These are phyloP conservation scores for Imleria badia DNA, from an alignment of 768 basidiomycete genomes.

Conservation along the genomic window DNA sequence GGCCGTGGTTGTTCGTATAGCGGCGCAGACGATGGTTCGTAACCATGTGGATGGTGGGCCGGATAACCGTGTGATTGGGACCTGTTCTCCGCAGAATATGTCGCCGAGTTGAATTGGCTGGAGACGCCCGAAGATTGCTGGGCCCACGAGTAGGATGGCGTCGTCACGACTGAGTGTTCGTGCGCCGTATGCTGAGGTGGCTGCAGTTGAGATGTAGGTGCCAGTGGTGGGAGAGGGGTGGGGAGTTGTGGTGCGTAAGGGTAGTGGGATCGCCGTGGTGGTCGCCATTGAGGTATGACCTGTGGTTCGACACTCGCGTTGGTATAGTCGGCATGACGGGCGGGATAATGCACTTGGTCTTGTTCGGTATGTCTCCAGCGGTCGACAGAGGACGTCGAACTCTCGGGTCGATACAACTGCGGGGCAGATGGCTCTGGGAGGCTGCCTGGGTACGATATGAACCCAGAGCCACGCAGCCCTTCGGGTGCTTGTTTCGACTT, in stretches of 20 bases:
- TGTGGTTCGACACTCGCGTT: conserved; percentile 6
- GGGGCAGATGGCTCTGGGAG: conserved; percentile 3
- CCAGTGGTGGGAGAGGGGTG: conserved; percentile 6
- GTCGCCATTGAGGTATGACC: conserved; percentile 25
- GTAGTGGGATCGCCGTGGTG: conserved; percentile 29
- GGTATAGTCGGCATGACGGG: conserved; percentile 7
- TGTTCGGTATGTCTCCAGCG: conserved; percentile 21
- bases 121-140: conserved; percentile 3
- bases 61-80: conserved; percentile 8
- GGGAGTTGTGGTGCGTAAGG: conserved; percentile 23
- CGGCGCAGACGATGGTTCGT: conserved; percentile 11
- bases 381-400: conserved; percentile 11
- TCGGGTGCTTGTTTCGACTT: conserved; percentile 17
- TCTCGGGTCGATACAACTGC: conserved; percentile 17
- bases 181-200: conserved; percentile 21
- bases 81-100: conserved; percentile 11
- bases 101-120: conserved; percentile 3
- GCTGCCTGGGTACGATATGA: not conserved
- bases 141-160: conserved; percentile 19
- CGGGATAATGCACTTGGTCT: conserved; percentile 6
- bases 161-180: conserved; percentile 12
- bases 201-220: not conserved
- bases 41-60: conserved; percentile 18
- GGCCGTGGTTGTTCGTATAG: conserved; percentile 2
- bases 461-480: conserved; percentile 3